Evolutionary conservation across 106 monocot species (phyloP).

Genomic region (Amphibolis antarctica): DNA sequence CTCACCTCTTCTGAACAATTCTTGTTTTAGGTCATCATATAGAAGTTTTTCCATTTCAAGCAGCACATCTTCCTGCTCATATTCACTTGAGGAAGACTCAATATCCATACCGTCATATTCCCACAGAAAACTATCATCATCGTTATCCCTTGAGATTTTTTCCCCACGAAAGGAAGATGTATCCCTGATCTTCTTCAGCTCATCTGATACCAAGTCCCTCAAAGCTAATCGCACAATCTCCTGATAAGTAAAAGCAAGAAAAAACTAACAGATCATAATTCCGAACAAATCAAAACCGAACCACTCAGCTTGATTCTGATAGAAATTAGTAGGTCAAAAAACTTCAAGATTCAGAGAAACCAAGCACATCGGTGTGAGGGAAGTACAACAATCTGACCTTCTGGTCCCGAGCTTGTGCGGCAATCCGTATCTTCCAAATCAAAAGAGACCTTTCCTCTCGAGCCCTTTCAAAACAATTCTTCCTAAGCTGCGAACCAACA

Average conservation of each 20-base stretch:
- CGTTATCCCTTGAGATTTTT: conserved; percentile 7
- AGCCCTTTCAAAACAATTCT: conserved; percentile 71
- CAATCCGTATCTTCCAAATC: conserved; percentile 62
- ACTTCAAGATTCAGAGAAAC: neutral
- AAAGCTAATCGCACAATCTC: conserved; percentile 39
- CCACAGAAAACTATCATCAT: conserved; percentile 53
- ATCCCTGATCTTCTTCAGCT: conserved; percentile 61
- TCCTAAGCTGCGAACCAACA: conserved; percentile 42
- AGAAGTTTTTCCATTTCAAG: conserved; percentile 90
- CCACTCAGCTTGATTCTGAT: neutral
- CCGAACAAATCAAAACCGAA: neutral
- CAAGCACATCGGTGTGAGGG: neutral
- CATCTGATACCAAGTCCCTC: conserved; percentile 61
- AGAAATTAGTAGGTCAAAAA: neutral
- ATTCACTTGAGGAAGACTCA: conserved; percentile 20
- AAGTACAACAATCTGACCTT: conserved; percentile 28
- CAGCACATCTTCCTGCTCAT: conserved; percentile 61
- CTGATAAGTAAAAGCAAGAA: conserved; percentile 22
- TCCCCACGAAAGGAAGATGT: conserved; percentile 14
- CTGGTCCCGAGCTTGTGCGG: conserved; percentile 21
- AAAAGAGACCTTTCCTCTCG: conserved; percentile 49
- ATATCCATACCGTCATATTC: conserved; percentile 41
- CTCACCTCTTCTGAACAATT: conserved; percentile 67
- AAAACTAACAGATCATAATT: neutral
- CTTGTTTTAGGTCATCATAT: conserved; percentile 78